Evolutionary conservation across 371 early-diverging fungal species (phyloP).

Genomic region (Mucor mucedo): DNA sequence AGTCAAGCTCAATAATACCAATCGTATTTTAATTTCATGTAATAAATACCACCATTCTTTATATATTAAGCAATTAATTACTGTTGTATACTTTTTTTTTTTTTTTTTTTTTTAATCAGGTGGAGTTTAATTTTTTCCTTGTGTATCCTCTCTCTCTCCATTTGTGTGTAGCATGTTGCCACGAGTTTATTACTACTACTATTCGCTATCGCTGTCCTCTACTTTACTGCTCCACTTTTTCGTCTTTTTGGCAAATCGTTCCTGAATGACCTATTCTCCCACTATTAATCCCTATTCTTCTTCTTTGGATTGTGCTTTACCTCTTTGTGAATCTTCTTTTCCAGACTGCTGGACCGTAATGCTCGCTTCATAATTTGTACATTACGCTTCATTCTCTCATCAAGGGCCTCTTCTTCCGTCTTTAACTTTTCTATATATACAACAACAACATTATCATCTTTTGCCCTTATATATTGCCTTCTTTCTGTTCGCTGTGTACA

Average conservation of each 20-base stretch:
- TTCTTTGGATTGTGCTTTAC: constrained; percentile 23
- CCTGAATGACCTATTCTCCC: constrained; percentile 20
- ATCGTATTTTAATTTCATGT: no score
- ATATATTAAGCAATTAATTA: no score
- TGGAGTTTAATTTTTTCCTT: not conserved
- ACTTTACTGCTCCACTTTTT: constrained; percentile 32
- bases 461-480: no score
- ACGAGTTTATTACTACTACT: constrained; percentile 7
- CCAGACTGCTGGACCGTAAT: constrained; percentile 37
- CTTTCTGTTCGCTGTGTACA: not conserved
- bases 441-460: no score
- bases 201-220: constrained; percentile 21
- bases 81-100: no score
- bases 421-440: constrained; percentile 34
- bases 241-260: constrained; percentile 20
- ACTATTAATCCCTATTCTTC: not conserved
- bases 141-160: not conserved
- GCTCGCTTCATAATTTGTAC: constrained; percentile 38
- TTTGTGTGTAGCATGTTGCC: constrained; percentile 11
- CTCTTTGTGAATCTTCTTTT: constrained; percentile 39
- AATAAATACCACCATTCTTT: no score
- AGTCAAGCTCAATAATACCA: no score
- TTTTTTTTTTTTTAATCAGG: not conserved
- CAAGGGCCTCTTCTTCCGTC: constrained; percentile 30
- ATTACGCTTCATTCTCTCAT: constrained; percentile 44